phyloP scores from a whole-genome alignment of 495 filamentous ascomycete genomes.

The Xeromyces bisporus region DNA sequence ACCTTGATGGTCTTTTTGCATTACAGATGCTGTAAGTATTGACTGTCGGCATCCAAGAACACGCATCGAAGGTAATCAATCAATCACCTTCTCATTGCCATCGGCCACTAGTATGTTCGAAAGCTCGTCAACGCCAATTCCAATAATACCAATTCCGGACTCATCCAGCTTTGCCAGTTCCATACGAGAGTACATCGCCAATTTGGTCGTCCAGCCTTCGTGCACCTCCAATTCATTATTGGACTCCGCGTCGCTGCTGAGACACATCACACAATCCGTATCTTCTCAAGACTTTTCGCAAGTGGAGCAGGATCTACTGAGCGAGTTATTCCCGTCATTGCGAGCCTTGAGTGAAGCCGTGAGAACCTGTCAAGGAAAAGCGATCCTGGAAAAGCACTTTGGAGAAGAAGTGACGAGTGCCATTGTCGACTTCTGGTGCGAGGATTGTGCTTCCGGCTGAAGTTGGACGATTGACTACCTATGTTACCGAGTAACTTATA shows the following conservation, averaged over 20 bases:
- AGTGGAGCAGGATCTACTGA: conserved; percentile 30
- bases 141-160: conserved; percentile 20
- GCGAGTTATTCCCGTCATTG: conserved; percentile 31
- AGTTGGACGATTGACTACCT: no score
- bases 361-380: conserved; percentile 16
- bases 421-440: conserved; percentile 31
- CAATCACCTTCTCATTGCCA: background rate
- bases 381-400: conserved; percentile 21
- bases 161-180: conserved; percentile 10
- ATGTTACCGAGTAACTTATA: no score
- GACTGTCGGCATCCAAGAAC: background rate
- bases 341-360: conserved; percentile 25
- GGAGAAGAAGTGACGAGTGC: conserved; percentile 9
- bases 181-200: conserved; percentile 13
- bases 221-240: conserved; percentile 8
- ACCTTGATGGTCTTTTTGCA: conserved; percentile 10
- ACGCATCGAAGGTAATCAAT: background rate
- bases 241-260: conserved; percentile 20
- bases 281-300: conserved; percentile 16
- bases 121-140: conserved; percentile 4
- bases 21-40: conserved; percentile 17
- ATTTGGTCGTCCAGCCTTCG: conserved; percentile 3
- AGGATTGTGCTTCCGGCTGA: conserved; percentile 16
- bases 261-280: conserved; percentile 22
- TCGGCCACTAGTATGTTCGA: conserved; percentile 7